Conservation (phyloP, 352 stramenopile genomes). For the Globisporangium paroecandrum region DNA sequence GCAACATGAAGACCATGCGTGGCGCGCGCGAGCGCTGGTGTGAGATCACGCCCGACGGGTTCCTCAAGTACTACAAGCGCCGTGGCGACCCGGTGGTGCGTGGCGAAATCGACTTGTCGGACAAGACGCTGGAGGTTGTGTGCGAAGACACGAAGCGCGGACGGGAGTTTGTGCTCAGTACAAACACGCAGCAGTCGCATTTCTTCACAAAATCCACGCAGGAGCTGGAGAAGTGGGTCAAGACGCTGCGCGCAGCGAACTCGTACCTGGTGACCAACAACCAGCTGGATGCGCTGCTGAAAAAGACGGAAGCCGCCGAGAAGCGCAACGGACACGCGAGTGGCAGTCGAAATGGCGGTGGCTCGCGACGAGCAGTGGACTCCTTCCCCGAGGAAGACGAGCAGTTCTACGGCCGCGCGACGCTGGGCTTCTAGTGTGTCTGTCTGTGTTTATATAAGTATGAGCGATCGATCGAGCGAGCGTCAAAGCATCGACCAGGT, state of each 20-base stretch:
- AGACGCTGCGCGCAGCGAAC: conserved; percentile 66
- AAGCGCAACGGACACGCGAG: conserved; percentile 11
- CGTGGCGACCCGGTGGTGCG: conserved; percentile 78
- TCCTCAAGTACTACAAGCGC: conserved; percentile 86
- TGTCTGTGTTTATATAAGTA: conserved; percentile 1
- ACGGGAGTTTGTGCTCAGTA: conserved; percentile 80
- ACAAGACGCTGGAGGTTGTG: conserved; percentile 78
- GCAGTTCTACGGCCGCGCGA: conserved; percentile 82
- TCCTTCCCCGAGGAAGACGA: conserved; percentile 58
- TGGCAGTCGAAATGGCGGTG: conserved; percentile 5
- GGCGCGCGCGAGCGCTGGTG: conserved; percentile 83
- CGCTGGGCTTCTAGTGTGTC: conserved; percentile 63
- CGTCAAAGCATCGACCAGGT: not conserved
- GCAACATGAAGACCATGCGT: conserved; percentile 85
- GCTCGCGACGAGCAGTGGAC: conserved; percentile 27
- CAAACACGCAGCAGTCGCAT: conserved; percentile 80
- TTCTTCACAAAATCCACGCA: conserved; percentile 77
- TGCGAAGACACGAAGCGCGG: conserved; percentile 71
- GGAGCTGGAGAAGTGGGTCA: conserved; percentile 79
- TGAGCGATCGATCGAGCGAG: not conserved
- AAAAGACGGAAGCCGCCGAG: conserved; percentile 29
- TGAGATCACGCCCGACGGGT: conserved; percentile 65
- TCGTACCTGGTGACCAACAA: conserved; percentile 54
- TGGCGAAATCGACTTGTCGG: conserved; percentile 75
- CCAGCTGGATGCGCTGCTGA: conserved; percentile 27